Evolutionary conservation across 2,329 filamentous ascomycete species (phyloP), one percentile per base, ranked within the genome.

Genomic region (Didymella glomerata): DNA sequence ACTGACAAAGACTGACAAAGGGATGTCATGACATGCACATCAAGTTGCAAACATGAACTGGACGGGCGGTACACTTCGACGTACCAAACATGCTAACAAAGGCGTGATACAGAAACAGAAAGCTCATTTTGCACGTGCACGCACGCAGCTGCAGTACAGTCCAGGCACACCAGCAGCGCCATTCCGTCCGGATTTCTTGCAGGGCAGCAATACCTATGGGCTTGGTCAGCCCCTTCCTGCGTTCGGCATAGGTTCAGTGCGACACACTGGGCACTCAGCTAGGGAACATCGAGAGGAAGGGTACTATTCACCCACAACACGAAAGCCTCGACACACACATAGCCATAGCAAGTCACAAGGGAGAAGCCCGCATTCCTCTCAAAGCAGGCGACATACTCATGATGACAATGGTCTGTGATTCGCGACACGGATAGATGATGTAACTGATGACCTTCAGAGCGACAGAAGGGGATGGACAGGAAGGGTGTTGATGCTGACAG

Each of bases 41-140:
- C 30, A 5, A 16, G 13, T 24, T 14, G 2, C 36, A 34, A 45
- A 40, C 14, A 83, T 83, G 81, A 82, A 83, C 54, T 83, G 81
- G 81, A 83, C 79, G 0, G 81, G 81, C 27, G 81, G 81, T 4
- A 76, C 74, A 27, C 64, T 79, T 30, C 77, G 77, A 59, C 73
- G 77, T 48, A 75, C 69, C 27, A 77, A 72, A 50, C 75, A 74
- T 47, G 74, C 72, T 28, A 72, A 72, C 57, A 76, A 76, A 54
- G 69, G 74, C 16, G 64, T 73, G 16, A 30, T 75, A 4, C 75
- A 78, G 56, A 77, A 74, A 60, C 81, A 83, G 64, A 82, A 77
- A 65, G 77, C 78, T 18, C 77, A 82, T 63, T 83, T 83, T 58
- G 80, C 80, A 5, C 78, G 73, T 61, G 73, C 70, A 18, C 76